phyloP scores from a whole-genome alignment of 163 green algal species.

The Scenedesmus sp. region DNA sequence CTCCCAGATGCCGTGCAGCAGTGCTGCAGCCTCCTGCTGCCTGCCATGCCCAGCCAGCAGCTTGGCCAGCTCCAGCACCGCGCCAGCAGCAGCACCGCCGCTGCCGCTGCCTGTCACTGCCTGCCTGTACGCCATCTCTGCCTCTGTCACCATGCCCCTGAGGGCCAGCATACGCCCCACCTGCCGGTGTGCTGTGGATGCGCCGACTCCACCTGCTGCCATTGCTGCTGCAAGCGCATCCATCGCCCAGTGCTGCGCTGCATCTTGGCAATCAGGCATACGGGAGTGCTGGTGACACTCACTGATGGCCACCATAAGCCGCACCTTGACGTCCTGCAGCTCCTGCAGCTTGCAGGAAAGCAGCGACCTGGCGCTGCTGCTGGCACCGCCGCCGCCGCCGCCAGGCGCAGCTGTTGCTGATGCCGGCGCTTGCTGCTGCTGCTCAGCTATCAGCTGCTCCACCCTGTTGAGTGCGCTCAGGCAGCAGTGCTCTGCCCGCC shows the following conservation, averaged over 20 bases:
- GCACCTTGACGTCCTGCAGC: constrained; percentile 32
- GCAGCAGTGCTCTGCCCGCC: constrained; percentile 9
- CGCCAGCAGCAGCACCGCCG: not conserved
- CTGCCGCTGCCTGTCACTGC: not conserved
- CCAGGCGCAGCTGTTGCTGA: not conserved
- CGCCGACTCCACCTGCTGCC: constrained; percentile 10
- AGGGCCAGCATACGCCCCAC: constrained; percentile 47
- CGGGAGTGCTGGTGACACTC: constrained; percentile 57
- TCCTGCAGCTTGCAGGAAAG: constrained; percentile 12
- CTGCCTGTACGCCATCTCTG: constrained; percentile 34
- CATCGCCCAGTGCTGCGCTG: constrained; percentile 37
- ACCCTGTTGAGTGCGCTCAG: not conserved
- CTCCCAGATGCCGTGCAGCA: constrained; percentile 44
- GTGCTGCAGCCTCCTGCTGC: constrained; percentile 7
- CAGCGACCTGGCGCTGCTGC: not conserved
- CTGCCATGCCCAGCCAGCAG: constrained; percentile 27
- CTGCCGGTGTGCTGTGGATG: constrained; percentile 53
- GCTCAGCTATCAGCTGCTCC: constrained; percentile 7
- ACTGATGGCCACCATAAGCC: constrained; percentile 49
- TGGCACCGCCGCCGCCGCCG: not conserved
- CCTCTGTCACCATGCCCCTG: constrained; percentile 11
- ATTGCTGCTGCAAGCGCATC: constrained; percentile 41
- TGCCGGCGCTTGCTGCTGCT: constrained; percentile 4
- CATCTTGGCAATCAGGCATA: constrained; percentile 25
- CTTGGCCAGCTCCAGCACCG: constrained; percentile 34